Base-by-base conservation (phyloP, 208 protist species). In the Crithidia mellificae region DNA sequence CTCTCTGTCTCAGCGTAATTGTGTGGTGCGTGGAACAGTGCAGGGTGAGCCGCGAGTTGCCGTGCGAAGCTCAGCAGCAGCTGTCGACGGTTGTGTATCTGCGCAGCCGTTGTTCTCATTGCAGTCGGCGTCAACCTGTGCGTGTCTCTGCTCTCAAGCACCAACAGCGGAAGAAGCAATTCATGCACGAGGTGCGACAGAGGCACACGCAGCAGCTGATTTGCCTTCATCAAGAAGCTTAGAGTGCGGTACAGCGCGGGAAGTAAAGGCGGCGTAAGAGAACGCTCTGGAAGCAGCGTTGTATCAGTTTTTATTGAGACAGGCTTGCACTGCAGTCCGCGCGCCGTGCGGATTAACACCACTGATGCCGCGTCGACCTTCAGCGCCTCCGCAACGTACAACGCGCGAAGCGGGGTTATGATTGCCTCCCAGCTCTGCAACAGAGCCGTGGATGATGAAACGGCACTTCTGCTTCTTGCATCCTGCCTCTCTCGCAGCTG, bases 161-260 rank as follows among this genome's bases (percentile, higher is more conserved):
- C 41, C 9, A 61, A 36, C 50, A 75, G 56, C 11, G 70, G 70
- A 11, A 34, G 24, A 6, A 75, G 70, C 52, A 69, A 6, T 14
- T 75, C 70, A 22, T 62, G 19, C 24, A 75, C 7, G 19, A 75
- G 38, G 6, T 51, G 39, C 1, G 7, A 20, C n/a, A 58, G 22
- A 0, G 70, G 62, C 19, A 39, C n/a, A 22, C 29, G 15, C 22
- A 34, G 0, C 1, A 75, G 62, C 6, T 64, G 44, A 12, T 7
- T 0, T 2, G 54, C 19, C 29, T 30, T 24, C 0, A 24, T 17
- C 17, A 75, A 62, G 19, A 29, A 32, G n/a, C 39, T 53, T 27
- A 75, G 44, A 0, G 62, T 69, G 0, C 27, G 14, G 55, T 75
- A 75, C 14, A 53, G 25, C 0, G 29, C 11, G 2, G 58, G 12